phyloP scores from a whole-genome alignment of 106 monocot species.

The Ottelia alismoides region DNA sequence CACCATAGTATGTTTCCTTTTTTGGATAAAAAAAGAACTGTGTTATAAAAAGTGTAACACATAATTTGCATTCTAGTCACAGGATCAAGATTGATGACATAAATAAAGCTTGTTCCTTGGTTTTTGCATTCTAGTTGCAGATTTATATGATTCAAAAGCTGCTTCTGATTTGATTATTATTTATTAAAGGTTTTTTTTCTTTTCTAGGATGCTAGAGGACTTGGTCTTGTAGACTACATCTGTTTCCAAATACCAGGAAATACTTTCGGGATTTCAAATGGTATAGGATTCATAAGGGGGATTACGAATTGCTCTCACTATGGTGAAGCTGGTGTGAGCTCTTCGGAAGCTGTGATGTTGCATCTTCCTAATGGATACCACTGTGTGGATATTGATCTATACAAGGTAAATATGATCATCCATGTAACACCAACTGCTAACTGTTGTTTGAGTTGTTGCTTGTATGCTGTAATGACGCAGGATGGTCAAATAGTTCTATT shows the following conservation, averaged over 20 bases:
- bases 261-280: conserved; percentile 28
- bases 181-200: too few relatives aligned
- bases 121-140: too few relatives aligned
- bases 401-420: conserved; percentile 34
- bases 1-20: too few relatives aligned
- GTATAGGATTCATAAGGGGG: conserved; percentile 54
- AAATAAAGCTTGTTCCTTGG: too few relatives aligned
- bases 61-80: too few relatives aligned
- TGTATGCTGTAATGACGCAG: conserved; percentile 30
- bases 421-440: background rate
- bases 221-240: conserved; percentile 34
- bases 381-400: conserved; percentile 56
- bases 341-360: conserved; percentile 38
- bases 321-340: conserved; percentile 3
- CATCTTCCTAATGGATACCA: conserved; percentile 43
- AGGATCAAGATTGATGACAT: too few relatives aligned
- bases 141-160: too few relatives aligned
- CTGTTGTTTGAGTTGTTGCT: background rate
- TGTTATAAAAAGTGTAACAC: too few relatives aligned
- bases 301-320: conserved; percentile 16
- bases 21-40: too few relatives aligned
- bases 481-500: conserved; percentile 54
- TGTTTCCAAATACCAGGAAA: conserved; percentile 55
- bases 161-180: too few relatives aligned
- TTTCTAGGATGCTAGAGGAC: too few relatives aligned